Evolutionary conservation across 148 eudicot genomes (phyloP), one percentile per base, ranked within the genome.

Genomic region (Arbutus unedo): DNA sequence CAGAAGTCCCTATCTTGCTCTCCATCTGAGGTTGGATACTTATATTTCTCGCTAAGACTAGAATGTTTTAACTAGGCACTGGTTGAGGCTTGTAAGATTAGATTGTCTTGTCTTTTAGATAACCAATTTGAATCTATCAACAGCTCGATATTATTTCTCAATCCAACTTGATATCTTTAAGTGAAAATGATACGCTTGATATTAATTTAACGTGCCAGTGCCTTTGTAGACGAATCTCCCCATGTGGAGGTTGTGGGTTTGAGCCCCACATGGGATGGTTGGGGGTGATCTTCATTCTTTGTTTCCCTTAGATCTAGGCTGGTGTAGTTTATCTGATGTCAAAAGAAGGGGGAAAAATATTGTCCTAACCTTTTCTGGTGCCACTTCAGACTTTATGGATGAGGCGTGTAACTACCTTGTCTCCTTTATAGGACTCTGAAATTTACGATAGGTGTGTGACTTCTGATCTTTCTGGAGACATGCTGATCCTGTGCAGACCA

Each of bases 1-100:
- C 83, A 90, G 90, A 79, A 86, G 89, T 80, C 98, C 98, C 72
- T 96, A 93, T 88, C 92, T 96, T 81, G 98, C 99, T 79, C 94
- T 96, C 57, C 99, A 96, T 87, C 82, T 96, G 73, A 93, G 99
- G 99, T 96, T 25, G 68, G 44, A 2, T 83, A 3, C 77, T 83
- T 75, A 43, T 74, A 11, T 45, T 81, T 49, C n/a, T 73, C 45
- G 60, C 25, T 54, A 6, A 3, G 41, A 53, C 23, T 51, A 7
- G 47, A 49, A 49, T 45, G 45, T 68, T 56, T 16, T 45, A 31
- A 31, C 31, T 68, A 44, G 51, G 5, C 25, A 21, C 66, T 53
- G 77, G 50, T 41, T 50, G 48, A 31, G 76, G 49, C 49, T n/a
- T 77, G 80, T 31, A 13, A 77, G 49, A 56, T 18, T 9, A 56